Evolutionary conservation across 2,329 filamentous ascomycete genomes (phyloP).

Genomic region (Fusarium chlamydosporum): DNA sequence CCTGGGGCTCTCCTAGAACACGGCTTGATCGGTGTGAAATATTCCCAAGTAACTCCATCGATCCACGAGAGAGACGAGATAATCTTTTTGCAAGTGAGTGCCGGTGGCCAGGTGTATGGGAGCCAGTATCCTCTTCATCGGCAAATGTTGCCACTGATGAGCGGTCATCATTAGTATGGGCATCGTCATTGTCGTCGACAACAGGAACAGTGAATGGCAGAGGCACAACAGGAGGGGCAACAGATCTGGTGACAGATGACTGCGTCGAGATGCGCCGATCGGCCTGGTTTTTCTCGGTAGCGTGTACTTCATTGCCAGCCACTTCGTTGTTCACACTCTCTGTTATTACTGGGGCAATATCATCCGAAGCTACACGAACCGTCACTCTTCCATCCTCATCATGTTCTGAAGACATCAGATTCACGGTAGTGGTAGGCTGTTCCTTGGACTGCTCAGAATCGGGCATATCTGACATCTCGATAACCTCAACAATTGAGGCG

Average conservation of each 20-base stretch:
- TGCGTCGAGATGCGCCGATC: constrained; percentile 46
- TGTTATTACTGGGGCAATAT: constrained; percentile 51
- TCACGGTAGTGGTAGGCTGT: constrained; percentile 49
- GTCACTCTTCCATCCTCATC: constrained; percentile 64
- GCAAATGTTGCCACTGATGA: constrained; percentile 81
- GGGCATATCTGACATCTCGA: constrained; percentile 69
- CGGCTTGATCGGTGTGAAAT: constrained; percentile 57
- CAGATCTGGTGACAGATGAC: constrained; percentile 50
- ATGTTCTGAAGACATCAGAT: constrained; percentile 60
- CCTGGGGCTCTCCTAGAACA: constrained; percentile 34
- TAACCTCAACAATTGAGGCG: constrained; percentile 59
- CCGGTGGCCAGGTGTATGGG: constrained; percentile 49
- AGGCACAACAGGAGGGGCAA: constrained; percentile 68
- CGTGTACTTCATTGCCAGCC: constrained; percentile 21
- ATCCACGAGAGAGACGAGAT: constrained; percentile 65
- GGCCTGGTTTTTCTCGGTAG: constrained; percentile 26
- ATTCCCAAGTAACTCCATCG: constrained; percentile 61
- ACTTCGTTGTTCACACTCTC: constrained; percentile 48
- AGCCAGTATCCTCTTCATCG: constrained; percentile 66
- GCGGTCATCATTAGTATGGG: constrained; percentile 61
- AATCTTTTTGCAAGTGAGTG: constrained; percentile 63
- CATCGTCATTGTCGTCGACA: constrained; percentile 59
- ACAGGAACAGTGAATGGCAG: constrained; percentile 74
- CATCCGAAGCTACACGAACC: constrained; percentile 67
- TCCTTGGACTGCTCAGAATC: constrained; percentile 51